A percentile compares a stretch with the other conserved stretches of the same genome.
Conservation (phyloP, 1,284 basidiomycete genomes). For the Marasmius fiardii region DNA sequence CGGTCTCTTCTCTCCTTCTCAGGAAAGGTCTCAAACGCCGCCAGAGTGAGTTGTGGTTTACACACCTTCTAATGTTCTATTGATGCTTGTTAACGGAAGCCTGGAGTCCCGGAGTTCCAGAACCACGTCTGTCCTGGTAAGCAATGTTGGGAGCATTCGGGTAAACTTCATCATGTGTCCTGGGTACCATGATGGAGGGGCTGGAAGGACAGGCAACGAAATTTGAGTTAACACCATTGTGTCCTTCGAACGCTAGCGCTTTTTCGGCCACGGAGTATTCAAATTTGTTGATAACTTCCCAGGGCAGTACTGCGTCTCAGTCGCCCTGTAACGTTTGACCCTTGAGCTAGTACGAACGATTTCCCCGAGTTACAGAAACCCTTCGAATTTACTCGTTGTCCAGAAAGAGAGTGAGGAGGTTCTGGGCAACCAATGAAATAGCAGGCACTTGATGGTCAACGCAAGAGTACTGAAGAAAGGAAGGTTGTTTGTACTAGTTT, state of each 20-base stretch:
- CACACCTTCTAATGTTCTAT: constrained; percentile 81
- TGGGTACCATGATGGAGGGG: constrained; percentile 93
- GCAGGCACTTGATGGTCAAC: neutral
- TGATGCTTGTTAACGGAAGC: constrained; percentile 92
- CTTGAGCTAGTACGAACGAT: no score
- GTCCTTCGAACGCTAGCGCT: neutral
- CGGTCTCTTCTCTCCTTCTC: no score
- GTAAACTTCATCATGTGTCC: constrained; percentile 96
- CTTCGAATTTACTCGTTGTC: no score
- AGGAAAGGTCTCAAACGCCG: neutral
- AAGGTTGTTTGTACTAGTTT: neutral
- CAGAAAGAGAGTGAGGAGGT: no score
- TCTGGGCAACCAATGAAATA: no score
- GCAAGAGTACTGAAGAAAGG: neutral
- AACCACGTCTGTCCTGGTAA: constrained; percentile 85
- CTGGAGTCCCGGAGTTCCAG: constrained; percentile 94
- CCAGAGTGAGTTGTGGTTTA: constrained; percentile 10
- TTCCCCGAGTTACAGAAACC: no score
- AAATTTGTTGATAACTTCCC: neutral
- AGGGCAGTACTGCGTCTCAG: neutral
- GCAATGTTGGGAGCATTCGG: constrained; percentile 70
- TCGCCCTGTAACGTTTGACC: no score
- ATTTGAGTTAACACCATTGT: constrained; percentile 33
- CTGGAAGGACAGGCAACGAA: constrained; percentile 56
- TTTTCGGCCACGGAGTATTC: neutral